These are phyloP conservation scores for Sistotremastrum niveocremeum DNA, from an alignment of 768 basidiomycete species.

Conservation along the genomic window DNA sequence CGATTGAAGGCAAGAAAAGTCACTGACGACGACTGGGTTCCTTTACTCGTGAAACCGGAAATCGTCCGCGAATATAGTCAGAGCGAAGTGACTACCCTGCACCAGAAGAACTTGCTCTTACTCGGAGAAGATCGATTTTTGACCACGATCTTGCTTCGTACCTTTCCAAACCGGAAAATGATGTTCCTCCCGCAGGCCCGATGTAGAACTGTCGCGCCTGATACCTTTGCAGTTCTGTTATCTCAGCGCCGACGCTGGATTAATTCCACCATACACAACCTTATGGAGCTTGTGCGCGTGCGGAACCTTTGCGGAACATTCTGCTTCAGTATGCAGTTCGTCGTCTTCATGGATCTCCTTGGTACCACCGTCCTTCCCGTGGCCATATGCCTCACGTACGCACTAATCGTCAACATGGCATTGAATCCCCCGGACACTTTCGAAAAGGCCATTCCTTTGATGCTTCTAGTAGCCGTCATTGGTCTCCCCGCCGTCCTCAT, in stretches of 20 bases:
- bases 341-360: constrained; percentile 93
- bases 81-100: constrained; percentile 81
- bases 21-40: constrained; percentile 92
- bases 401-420: constrained; percentile 71
- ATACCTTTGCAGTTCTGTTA: constrained; percentile 83
- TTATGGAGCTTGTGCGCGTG: constrained; percentile 97
- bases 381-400: constrained; percentile 83
- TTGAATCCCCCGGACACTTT: constrained; percentile 73
- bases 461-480: constrained; percentile 80
- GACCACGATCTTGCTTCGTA: constrained; percentile 88
- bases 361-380: constrained; percentile 89
- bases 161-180: constrained; percentile 98
- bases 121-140: constrained; percentile 98
- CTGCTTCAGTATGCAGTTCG: constrained; percentile 99
- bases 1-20: constrained; percentile 84
- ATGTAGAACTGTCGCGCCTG: constrained; percentile 92
- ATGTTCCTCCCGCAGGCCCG: constrained; percentile 96
- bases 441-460: constrained; percentile 85
- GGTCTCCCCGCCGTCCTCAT: constrained; percentile 90
- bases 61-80: constrained; percentile 97
- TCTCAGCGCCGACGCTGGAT: constrained; percentile 99
- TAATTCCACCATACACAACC: constrained; percentile 97
- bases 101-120: constrained; percentile 93
- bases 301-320: constrained; percentile 97
- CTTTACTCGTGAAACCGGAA: constrained; percentile 91